Evolutionary conservation across 345 rosid species (phyloP).

Genomic region (Rhizophora mangle): DNA sequence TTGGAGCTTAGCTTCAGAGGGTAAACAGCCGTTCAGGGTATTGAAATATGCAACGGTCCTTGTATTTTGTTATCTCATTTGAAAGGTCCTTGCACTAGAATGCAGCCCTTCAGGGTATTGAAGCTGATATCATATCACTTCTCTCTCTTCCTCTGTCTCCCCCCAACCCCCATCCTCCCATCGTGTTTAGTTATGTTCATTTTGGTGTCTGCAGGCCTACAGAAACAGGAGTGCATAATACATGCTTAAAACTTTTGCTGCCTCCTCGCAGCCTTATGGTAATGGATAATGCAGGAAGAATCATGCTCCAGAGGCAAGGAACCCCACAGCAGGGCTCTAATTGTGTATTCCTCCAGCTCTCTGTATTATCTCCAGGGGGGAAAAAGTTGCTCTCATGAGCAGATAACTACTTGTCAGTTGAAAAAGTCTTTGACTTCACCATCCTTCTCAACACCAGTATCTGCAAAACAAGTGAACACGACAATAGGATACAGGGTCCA

Average conservation of each 20-base stretch:
- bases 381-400: not conserved
- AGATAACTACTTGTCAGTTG: constrained; percentile 12
- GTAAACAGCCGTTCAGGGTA: too few species aligned
- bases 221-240: constrained; percentile 20
- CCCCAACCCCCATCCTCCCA: too few species aligned
- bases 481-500: not conserved
- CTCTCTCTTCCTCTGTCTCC: not conserved
- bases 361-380: constrained; percentile 6
- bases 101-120: constrained; percentile 36
- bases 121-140: not conserved
- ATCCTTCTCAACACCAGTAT: constrained; percentile 18
- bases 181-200: too few species aligned
- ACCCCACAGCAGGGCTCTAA: constrained; percentile 41
- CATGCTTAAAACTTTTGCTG: constrained; percentile 27
- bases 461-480: not conserved
- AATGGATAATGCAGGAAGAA: constrained; percentile 29
- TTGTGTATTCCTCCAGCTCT: constrained; percentile 13
- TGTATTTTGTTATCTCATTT: not conserved
- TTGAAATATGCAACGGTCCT: constrained; percentile 37
- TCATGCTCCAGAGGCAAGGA: constrained; percentile 31
- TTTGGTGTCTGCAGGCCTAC: constrained; percentile 26
- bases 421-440: constrained; percentile 22
- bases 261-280: constrained; percentile 40
- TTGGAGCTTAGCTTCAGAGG: too few species aligned
- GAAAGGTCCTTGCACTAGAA: constrained; percentile 32